Conservation (phyloP, 2,329 filamentous ascomycete genomes). For the Lasiodiplodia theobromae region DNA sequence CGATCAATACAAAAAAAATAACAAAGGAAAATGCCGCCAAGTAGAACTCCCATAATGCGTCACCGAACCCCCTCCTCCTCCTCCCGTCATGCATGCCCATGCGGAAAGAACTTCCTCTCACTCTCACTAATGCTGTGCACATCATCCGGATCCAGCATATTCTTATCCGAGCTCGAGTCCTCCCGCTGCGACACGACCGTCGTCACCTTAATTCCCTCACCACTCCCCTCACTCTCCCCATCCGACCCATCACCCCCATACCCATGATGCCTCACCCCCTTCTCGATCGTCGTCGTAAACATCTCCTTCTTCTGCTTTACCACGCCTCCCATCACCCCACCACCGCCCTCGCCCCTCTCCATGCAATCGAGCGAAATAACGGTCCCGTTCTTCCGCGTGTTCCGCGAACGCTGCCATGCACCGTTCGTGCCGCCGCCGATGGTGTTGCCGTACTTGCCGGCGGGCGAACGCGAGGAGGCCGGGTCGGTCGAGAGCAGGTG, state of each 20-base stretch:
- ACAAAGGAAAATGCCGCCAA: neutral
- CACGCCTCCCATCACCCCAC: neutral
- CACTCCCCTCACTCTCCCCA: neutral
- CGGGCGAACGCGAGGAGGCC: neutral
- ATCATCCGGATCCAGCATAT: neutral
- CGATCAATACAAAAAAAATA: no score
- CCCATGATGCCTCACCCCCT: neutral
- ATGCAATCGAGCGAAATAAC: conserved; percentile 4
- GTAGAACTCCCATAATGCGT: no score
- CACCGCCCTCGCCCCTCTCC: neutral
- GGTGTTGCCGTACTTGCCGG: neutral
- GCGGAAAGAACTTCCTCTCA: conserved; percentile 16
- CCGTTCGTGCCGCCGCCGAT: neutral
- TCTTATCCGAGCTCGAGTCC: conserved; percentile 10
- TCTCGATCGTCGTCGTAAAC: conserved; percentile 19
- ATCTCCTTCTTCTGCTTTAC: neutral
- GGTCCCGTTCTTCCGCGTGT: neutral
- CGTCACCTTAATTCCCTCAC: conserved; percentile 11
- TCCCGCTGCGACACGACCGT: conserved; percentile 18
- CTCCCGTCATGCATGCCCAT: neutral
- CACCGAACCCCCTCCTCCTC: neutral
- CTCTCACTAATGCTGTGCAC: conserved; percentile 23
- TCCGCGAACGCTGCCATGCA: neutral
- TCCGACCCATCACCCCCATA: neutral
- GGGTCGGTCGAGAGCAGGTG: conserved; percentile 13